phyloP scores from a whole-genome alignment of 495 filamentous ascomycete species.

The Tuber microsphaerosporum region DNA sequence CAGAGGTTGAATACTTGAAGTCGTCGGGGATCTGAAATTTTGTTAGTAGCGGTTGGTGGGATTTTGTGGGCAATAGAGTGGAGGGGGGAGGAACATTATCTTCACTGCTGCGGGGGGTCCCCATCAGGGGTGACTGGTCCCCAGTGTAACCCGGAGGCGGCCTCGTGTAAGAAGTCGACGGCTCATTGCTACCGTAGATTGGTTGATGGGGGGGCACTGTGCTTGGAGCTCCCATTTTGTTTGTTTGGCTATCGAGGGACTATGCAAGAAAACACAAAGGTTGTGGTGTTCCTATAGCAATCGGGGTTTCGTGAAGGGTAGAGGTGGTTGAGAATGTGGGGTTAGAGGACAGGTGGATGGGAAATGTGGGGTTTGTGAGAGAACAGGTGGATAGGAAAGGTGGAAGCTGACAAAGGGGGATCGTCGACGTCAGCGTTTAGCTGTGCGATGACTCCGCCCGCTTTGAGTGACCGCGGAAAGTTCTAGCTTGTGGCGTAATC shows the following conservation, averaged over 20 bases:
- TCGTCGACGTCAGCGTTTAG: neutral
- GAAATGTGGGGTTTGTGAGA: neutral
- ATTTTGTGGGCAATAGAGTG: neutral
- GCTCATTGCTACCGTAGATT: constrained; percentile 23
- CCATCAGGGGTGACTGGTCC: constrained; percentile 52
- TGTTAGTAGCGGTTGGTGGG: constrained; percentile 28
- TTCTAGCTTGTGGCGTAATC: neutral
- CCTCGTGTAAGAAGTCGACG: constrained; percentile 60
- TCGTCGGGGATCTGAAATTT: constrained; percentile 71
- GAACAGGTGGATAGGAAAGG: neutral
- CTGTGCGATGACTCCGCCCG: neutral
- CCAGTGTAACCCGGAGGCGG: constrained; percentile 75
- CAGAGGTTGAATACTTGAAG: constrained; percentile 92
- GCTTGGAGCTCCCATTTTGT: constrained; percentile 12
- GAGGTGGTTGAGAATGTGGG: neutral
- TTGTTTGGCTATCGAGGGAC: neutral
- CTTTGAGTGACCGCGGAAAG: neutral
- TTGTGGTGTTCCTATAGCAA: neutral
- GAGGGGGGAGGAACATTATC: constrained; percentile 51
- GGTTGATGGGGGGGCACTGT: constrained; percentile 13
- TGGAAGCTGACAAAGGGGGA: neutral
- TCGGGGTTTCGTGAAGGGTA: neutral
- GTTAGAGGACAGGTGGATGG: neutral
- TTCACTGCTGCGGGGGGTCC: constrained; percentile 65
- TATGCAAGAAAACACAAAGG: neutral